These are phyloP conservation scores for Phtheirospermum japonicum DNA, from an alignment of 257 asterid species.

Conservation along the genomic window DNA sequence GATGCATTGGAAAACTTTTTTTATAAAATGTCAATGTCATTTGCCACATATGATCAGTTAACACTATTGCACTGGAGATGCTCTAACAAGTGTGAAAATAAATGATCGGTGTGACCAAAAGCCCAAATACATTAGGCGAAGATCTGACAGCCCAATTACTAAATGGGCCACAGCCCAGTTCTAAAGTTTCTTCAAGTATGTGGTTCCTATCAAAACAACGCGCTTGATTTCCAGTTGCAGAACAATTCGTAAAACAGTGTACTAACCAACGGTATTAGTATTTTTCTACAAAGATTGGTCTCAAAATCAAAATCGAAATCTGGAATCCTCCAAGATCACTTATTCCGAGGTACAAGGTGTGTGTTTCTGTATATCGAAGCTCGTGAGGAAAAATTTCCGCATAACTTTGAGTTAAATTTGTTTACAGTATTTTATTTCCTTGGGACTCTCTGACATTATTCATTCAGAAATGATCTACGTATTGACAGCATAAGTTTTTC, in stretches of 20 bases:
- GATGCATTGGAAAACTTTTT: too few relatives aligned
- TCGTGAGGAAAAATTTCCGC: background rate
- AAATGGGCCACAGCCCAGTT: background rate
- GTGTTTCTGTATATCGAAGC: background rate
- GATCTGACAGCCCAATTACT: background rate
- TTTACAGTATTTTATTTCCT: too few relatives aligned
- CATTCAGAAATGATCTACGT: background rate
- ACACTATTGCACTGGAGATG: too few relatives aligned
- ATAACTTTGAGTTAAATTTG: background rate
- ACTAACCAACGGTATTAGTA: background rate
- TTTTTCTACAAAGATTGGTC: background rate
- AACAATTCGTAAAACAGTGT: constrained; percentile 12
- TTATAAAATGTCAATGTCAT: too few relatives aligned
- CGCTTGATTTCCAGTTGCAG: constrained; percentile 26
- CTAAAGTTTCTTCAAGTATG: background rate
- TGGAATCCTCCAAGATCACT: constrained; percentile 8
- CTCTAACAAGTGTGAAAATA: too few relatives aligned
- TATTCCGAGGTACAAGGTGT: constrained; percentile 30
- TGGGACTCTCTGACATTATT: background rate
- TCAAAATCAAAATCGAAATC: too few relatives aligned
- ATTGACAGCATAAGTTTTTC: background rate
- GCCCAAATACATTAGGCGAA: background rate
- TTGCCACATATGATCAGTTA: too few relatives aligned
- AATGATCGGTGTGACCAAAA: background rate
- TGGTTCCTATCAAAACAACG: constrained; percentile 31